Percentiles rank a stretch among this genome's conserved stretches.
Conservation (phyloP, 352 stramenopile species). For the Pythium phragmitis region DNA sequence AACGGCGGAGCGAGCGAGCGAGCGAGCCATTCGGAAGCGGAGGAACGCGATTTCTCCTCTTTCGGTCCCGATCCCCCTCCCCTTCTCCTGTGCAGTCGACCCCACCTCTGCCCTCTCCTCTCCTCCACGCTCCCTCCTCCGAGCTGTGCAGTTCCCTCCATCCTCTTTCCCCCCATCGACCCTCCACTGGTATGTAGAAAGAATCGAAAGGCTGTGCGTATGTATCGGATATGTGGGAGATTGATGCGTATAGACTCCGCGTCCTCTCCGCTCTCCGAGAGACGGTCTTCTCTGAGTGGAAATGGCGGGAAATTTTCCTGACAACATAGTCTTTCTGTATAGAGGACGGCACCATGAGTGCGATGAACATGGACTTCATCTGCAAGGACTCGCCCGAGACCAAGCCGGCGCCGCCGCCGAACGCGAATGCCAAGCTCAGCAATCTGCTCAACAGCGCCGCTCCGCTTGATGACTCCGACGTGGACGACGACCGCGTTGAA, state of each 20-base stretch:
- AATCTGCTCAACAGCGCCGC: slow-evolving; percentile 36
- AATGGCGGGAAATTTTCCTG: not conserved
- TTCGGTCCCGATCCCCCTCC: not conserved
- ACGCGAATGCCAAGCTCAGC: slow-evolving; percentile 37
- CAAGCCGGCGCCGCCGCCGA: not conserved
- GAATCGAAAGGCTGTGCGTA: not conserved
- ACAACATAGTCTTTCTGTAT: not conserved
- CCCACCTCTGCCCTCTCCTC: not conserved
- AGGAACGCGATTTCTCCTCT: not conserved
- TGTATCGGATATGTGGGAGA: not conserved
- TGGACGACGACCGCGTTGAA: slow-evolving; percentile 14
- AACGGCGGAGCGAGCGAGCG: slow-evolving; percentile 1
- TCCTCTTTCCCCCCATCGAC: not conserved
- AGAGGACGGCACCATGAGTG: slow-evolving; percentile 41
- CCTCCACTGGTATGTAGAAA: not conserved
- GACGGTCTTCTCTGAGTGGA: not conserved
- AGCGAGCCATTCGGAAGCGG: not conserved
- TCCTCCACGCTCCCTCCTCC: not conserved
- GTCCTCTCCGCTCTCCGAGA: not conserved
- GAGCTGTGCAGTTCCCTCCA: not conserved
- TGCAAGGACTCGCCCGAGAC: slow-evolving; percentile 49
- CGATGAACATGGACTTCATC: slow-evolving; percentile 86
- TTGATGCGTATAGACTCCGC: not conserved
- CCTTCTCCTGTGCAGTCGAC: not conserved
- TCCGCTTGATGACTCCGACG: slow-evolving; percentile 29